phyloP scores from a whole-genome alignment of 148 eudicot genomes.

The Arbutus unedo region DNA sequence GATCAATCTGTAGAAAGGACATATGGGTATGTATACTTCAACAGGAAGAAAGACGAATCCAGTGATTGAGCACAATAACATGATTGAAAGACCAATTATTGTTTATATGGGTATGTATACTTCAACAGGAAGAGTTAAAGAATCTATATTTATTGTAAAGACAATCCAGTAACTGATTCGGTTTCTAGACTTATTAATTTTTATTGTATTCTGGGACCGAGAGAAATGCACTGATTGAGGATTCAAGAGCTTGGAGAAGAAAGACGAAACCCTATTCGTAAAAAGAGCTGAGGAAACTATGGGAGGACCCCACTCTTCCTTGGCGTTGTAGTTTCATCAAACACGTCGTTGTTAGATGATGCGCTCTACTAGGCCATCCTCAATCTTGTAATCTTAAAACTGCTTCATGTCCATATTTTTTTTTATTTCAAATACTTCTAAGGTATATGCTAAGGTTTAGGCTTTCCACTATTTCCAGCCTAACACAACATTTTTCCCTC shows the following conservation, averaged over 20 bases:
- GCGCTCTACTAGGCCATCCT: slow-evolving; percentile 33
- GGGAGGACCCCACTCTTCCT: slow-evolving; percentile 13
- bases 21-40: too few species aligned
- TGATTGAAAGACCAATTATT: slow-evolving; percentile 18
- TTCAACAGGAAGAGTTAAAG: too few species aligned
- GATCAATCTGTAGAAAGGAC: slow-evolving; percentile 19
- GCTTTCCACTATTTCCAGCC: slow-evolving; percentile 36
- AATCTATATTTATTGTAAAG: neutral
- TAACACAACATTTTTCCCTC: slow-evolving; percentile 39
- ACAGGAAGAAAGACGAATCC: too few species aligned
- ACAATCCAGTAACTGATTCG: too few species aligned
- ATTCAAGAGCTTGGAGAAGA: slow-evolving; percentile 27
- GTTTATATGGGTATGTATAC: slow-evolving; percentile 29
- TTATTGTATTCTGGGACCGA: slow-evolving; percentile 20
- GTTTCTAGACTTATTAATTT: neutral
- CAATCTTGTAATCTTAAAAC: slow-evolving; percentile 29
- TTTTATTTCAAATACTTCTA: neutral
- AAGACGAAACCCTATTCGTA: slow-evolving; percentile 35
- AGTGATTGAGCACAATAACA: slow-evolving; percentile 22
- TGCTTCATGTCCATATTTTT: neutral
- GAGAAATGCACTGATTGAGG: slow-evolving; percentile 31
- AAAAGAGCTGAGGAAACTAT: slow-evolving; percentile 32
- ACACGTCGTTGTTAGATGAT: slow-evolving; percentile 46
- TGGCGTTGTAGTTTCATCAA: slow-evolving; percentile 12
- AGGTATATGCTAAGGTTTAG: too few species aligned